Base-by-base conservation (phyloP, 495 filamentous ascomycete species). In the Talaromyces trachyspermus region DNA sequence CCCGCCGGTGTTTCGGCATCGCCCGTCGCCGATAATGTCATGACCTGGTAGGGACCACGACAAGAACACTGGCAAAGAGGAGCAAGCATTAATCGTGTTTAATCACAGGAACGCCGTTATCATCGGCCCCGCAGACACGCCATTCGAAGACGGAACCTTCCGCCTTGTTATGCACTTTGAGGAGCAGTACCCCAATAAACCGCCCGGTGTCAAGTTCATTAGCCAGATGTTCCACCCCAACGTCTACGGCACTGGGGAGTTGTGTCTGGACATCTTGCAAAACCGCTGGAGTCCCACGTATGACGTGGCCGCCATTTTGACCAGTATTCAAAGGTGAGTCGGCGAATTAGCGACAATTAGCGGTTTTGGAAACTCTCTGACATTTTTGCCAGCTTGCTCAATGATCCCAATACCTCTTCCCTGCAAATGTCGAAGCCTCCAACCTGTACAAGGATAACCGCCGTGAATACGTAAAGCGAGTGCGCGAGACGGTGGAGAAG, bases 141-240 rank as follows among this genome's bases (percentile, higher is more conserved):
- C 94, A 8, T 98, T 98, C 62, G 92, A 98, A 69, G 92, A 98
- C 70, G 92, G 92, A 40, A 98, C 94, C 7, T 98, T 98, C 64
- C 77, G 90, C 37, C 80, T 98, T 6, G 90, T 97, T 41, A 97
- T 98, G 92, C 89, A 96, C 56, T 98, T 98, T 50, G 92, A 97
- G 60, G 92, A 98, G 60, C 88, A 92, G 50, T 98, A 98, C 56
- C 92, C 92, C 10, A 98, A 97, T 69, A 97, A 97, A 61, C 92
- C 92, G 1, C 92, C 92, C 0, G 86, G 88, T 2, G 92, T 97
- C 62, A 97, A 97, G 61, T 98, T 98, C 63, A 95, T 97, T 66
- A 95, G 88, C 64, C 79, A 89, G 58, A 98, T 98, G 92, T 98
- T 98, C 67, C 92, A 98, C 58, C 92, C 92, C 2, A 98, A 98